phyloP scores from a whole-genome alignment of 148 eudicot species.

The Diospyros kaki region DNA sequence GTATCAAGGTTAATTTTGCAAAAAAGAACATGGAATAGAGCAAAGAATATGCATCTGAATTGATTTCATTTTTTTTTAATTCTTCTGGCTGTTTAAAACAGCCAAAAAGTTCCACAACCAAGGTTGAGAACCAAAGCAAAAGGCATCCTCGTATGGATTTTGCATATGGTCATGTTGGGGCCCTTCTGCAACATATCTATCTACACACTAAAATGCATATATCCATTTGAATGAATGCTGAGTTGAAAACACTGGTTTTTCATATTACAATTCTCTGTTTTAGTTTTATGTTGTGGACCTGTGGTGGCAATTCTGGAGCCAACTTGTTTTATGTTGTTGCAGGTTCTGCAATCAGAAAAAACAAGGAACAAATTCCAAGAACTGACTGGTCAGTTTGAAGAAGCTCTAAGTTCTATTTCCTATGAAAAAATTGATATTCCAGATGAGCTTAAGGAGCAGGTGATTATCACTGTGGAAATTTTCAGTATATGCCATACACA shows the following conservation, averaged over 20 bases:
- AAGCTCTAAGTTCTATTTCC: constrained; percentile 4
- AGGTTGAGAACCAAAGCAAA: not conserved
- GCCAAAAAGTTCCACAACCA: not conserved
- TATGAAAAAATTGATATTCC: constrained; percentile 7
- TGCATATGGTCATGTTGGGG: too few relatives aligned
- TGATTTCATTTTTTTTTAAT: not conserved
- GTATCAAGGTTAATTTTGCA: not conserved
- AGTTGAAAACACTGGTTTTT: not conserved
- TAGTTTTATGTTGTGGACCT: not conserved
- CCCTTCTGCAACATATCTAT: too few relatives aligned
- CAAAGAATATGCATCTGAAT: not conserved
- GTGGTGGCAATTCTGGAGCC: constrained; percentile 5
- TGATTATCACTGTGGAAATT: not conserved
- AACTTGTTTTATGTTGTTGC: constrained; percentile 1
- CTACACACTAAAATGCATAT: too few relatives aligned
- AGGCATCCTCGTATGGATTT: not conserved
- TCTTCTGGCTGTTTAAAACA: not conserved
- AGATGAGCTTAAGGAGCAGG: constrained; percentile 15
- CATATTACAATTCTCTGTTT: not conserved
- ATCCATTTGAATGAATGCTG: too few relatives aligned
- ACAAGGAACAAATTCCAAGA: constrained; percentile 5
- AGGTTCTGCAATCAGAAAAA: constrained; percentile 12
- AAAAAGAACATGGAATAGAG: too few relatives aligned
- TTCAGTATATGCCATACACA: not conserved
- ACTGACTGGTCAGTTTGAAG: constrained; percentile 9